Evolutionary conservation across 768 basidiomycete species (phyloP), one percentile per base, ranked within the genome.

Genomic region (Naganishia vishniacii): DNA sequence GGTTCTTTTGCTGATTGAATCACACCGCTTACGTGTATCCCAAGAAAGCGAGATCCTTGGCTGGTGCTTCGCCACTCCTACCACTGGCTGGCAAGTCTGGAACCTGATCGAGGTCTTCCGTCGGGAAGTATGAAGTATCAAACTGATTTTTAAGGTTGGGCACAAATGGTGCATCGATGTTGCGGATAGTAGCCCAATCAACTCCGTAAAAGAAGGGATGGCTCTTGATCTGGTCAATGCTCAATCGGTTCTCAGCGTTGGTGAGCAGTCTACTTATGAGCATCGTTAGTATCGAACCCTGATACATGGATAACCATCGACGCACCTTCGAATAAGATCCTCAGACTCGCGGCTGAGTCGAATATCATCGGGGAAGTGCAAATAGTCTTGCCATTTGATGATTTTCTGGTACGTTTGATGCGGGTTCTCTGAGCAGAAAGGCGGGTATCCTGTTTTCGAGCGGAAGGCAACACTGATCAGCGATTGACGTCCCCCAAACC

Each of bases 351-450:
- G 81, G 72, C 89, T 91, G 62, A 98, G 80, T 74, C 94, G 88
- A 13, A 97, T 89, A 71, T 99, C 94, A 58, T 93, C 91, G 0
- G 95, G 95, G 78, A 98, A 91, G 45, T 79, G 81, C 41, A 98
- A 84, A 76, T 88, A 87, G 62, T 86, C 81, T 65, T 83, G 82
- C 95, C 94, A 99, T 75, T 93, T 88, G 79, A 94, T 86, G 69
- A 98, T 98, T 80, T 97, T 98, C 72, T 93, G 86, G 78, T 99
- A 99, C 25, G 93, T 97, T 69, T 98, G 94, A 71, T 94, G 91
- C 23, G 95, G 92, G 59, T 88, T 88, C 76, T 98, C 92, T 4
- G 91, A 91, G 78, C 91, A 97, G 80, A 97, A 93, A 0, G 91
- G 92, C 25, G 93, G 91, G 77, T 95, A 98, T 61, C 95, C 75